These are phyloP conservation scores for Komagataella populi DNA, from an alignment of 805 yeast genomes.

Conservation along the genomic window DNA sequence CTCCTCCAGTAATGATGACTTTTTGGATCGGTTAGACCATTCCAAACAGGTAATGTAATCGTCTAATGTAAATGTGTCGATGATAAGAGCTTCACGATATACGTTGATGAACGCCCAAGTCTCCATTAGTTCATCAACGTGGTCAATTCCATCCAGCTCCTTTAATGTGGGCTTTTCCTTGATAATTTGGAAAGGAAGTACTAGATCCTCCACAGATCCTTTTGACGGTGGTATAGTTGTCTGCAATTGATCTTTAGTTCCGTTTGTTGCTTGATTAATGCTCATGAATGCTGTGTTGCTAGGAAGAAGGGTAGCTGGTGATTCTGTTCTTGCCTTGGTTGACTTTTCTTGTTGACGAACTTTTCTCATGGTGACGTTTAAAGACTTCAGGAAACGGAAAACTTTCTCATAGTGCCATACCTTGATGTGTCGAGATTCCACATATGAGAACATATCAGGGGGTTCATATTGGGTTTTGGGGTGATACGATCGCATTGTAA, in stretches of 20 bases:
- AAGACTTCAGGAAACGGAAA: constrained; percentile 36
- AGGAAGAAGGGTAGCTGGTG: neutral
- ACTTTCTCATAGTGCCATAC: constrained; percentile 51
- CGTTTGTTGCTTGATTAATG: neutral
- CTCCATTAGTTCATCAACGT: constrained; percentile 38
- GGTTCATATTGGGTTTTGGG: constrained; percentile 21
- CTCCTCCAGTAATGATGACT: constrained; percentile 46
- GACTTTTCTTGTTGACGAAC: constrained; percentile 15
- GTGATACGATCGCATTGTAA: constrained; percentile 29
- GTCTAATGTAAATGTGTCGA: constrained; percentile 74
- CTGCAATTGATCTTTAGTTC: neutral
- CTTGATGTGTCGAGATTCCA: constrained; percentile 30
- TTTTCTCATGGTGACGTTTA: constrained; percentile 26
- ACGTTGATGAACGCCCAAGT: constrained; percentile 67
- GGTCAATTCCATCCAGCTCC: constrained; percentile 9
- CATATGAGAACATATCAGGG: constrained; percentile 34
- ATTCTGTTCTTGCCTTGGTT: neutral
- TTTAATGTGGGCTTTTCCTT: constrained; percentile 13
- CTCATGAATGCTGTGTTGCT: neutral
- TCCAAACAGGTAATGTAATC: constrained; percentile 50
- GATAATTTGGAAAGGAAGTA: constrained; percentile 14
- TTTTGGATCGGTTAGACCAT: constrained; percentile 28
- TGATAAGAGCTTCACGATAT: constrained; percentile 44
- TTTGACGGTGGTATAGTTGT: neutral
- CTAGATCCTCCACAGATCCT: constrained; percentile 15